These are phyloP conservation scores for Pseudevernia furfuracea DNA, from an alignment of 495 filamentous ascomycete genomes.

Conservation along the genomic window DNA sequence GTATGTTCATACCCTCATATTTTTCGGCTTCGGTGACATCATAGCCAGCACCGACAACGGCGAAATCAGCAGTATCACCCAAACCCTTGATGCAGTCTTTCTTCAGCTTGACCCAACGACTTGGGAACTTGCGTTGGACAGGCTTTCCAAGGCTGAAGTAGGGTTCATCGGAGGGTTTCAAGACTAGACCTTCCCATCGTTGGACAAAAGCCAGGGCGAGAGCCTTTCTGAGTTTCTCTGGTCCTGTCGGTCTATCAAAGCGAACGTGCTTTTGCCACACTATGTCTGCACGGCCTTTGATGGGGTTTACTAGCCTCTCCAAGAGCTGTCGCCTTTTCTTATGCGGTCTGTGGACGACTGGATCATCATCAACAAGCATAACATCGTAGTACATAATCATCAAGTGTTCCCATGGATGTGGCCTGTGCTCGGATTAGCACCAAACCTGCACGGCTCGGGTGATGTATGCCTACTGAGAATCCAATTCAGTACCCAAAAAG, in stretches of 20 bases:
- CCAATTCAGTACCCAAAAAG: constrained; percentile 57
- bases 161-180: constrained; percentile 70
- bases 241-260: constrained; percentile 43
- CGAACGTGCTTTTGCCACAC: constrained; percentile 55
- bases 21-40: constrained; percentile 49
- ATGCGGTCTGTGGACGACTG: constrained; percentile 53
- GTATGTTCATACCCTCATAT: constrained; percentile 41
- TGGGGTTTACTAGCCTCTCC: constrained; percentile 46
- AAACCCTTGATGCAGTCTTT: constrained; percentile 79
- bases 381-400: constrained; percentile 82
- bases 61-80: constrained; percentile 76
- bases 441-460: not conserved
- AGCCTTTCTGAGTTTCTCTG: constrained; percentile 44
- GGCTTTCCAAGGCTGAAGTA: constrained; percentile 54
- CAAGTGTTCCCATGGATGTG: constrained; percentile 63
- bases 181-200: constrained; percentile 65
- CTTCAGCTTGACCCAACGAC: constrained; percentile 74
- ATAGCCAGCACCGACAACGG: constrained; percentile 64
- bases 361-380: constrained; percentile 61
- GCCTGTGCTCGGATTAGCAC: constrained; percentile 34
- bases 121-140: constrained; percentile 32
- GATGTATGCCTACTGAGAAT: constrained; percentile 53
- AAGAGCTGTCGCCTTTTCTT: constrained; percentile 53
- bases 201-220: constrained; percentile 60
- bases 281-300: constrained; percentile 52